Conservation (phyloP, 768 basidiomycete genomes). For the Tulasnella sp. region DNA sequence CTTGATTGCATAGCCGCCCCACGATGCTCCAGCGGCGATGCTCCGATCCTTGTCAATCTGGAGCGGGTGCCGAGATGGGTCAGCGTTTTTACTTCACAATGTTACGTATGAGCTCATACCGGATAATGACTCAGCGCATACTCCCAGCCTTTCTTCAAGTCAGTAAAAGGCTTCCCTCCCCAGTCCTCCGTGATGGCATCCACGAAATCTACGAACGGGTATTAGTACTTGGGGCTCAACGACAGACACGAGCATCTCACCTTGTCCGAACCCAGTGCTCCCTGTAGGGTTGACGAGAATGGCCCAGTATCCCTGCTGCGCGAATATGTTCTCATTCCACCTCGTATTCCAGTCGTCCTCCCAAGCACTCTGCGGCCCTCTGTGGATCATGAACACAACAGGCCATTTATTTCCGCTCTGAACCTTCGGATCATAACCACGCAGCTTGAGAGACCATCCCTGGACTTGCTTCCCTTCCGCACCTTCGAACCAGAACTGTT, state of each 20-base stretch:
- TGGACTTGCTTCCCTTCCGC: conserved; percentile 65
- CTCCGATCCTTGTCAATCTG: conserved; percentile 57
- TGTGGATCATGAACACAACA: conserved; percentile 69
- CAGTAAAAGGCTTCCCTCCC: conserved; percentile 79
- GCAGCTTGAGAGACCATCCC: conserved; percentile 75
- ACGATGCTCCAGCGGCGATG: conserved; percentile 60
- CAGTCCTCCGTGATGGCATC: conserved; percentile 71
- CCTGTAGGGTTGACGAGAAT: conserved; percentile 85
- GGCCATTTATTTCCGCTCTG: conserved; percentile 53
- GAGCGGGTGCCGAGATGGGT: too few species aligned
- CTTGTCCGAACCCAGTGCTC: conserved; percentile 81
- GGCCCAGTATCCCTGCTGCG: conserved; percentile 81
- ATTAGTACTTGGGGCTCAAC: too few species aligned
- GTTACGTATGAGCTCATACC: conserved; percentile 37
- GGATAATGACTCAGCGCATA: conserved; percentile 55
- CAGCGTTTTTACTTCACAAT: too few species aligned
- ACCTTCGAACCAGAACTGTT: conserved; percentile 87
- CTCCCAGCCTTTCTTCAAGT: conserved; percentile 66
- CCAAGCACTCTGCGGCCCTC: conserved; percentile 80
- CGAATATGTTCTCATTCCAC: conserved; percentile 91
- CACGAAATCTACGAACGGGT: conserved; percentile 75
- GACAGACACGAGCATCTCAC: too few species aligned
- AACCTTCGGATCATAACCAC: conserved; percentile 45
- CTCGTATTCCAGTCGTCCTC: conserved; percentile 83
- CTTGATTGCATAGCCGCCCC: conserved; percentile 88